Evolutionary conservation across 371 early-diverging fungal species (phyloP).

Genomic region (Choanephora cucurbitarum): DNA sequence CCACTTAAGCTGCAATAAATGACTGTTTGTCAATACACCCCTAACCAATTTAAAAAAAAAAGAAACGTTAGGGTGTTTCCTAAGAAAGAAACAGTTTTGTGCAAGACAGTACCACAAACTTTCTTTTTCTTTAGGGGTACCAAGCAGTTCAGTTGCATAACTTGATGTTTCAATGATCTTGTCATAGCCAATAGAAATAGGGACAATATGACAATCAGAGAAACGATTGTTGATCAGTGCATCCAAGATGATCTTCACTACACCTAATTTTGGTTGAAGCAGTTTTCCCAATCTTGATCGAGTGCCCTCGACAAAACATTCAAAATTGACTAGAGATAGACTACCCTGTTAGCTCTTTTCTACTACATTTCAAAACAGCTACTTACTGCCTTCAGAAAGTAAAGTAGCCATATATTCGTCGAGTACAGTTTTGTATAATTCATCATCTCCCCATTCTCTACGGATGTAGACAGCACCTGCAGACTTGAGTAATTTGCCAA

Average conservation of each 20-base stretch:
- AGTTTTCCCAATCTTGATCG: slow-evolving; percentile 80
- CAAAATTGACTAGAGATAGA: slow-evolving; percentile 69
- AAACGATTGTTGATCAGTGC: slow-evolving; percentile 64
- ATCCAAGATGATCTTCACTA: slow-evolving; percentile 81
- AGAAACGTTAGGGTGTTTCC: not conserved
- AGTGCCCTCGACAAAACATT: slow-evolving; percentile 88
- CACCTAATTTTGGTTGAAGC: slow-evolving; percentile 81
- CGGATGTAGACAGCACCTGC: slow-evolving; percentile 86
- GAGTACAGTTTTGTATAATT: slow-evolving; percentile 70
- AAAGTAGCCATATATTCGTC: slow-evolving; percentile 75
- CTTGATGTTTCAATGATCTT: slow-evolving; percentile 84
- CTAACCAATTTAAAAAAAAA: slow-evolving; percentile 18
- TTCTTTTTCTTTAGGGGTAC: slow-evolving; percentile 85
- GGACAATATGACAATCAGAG: slow-evolving; percentile 77
- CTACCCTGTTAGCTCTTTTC: too few species aligned
- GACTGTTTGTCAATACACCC: slow-evolving; percentile 59
- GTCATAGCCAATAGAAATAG: slow-evolving; percentile 88
- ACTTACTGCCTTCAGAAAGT: slow-evolving; percentile 44
- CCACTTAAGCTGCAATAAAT: slow-evolving; percentile 73
- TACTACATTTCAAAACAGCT: too few species aligned
- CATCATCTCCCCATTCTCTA: slow-evolving; percentile 81
- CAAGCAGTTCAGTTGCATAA: slow-evolving; percentile 75
- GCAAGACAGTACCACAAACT: slow-evolving; percentile 68
- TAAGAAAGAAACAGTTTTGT: too few species aligned
- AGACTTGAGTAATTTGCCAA: slow-evolving; percentile 70